phyloP scores from a whole-genome alignment of 306 rosid genomes.

The Parietaria judaica region DNA sequence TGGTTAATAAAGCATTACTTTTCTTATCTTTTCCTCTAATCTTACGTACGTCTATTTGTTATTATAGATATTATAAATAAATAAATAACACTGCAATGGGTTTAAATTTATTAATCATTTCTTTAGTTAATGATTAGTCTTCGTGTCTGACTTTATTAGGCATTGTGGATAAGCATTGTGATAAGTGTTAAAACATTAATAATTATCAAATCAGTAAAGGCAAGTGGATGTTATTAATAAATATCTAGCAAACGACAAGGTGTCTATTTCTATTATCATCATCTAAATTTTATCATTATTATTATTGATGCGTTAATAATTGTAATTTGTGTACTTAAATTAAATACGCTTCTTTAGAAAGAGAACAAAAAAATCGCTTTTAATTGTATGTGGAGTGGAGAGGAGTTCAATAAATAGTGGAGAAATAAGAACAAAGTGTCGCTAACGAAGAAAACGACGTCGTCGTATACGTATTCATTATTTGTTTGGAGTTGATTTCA shows the following conservation, averaged over 20 bases:
- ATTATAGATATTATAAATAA: no score
- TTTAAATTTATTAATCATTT: not conserved
- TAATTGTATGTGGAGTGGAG: constrained; percentile 3
- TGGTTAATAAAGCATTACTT: not conserved
- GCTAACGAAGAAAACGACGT: constrained; percentile 1
- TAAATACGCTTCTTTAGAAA: not conserved
- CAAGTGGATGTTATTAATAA: not conserved
- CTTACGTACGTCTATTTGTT: no score
- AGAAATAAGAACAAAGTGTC: not conserved
- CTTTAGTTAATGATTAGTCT: not conserved
- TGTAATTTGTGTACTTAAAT: not conserved
- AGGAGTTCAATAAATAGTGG: not conserved
- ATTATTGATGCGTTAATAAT: not conserved
- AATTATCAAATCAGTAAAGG: no score
- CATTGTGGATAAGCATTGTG: no score
- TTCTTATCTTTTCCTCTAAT: not conserved
- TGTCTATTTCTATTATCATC: not conserved
- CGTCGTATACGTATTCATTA: not conserved
- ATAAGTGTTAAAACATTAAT: no score
- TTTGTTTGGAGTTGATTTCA: not conserved
- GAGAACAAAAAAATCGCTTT: not conserved
- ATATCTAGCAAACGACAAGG: not conserved
- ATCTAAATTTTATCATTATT: not conserved
- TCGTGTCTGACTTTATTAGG: not conserved
- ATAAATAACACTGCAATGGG: no score